Evolutionary conservation across 352 stramenopile species (phyloP), one percentile per base, ranked within the genome.

Genomic region (Globisporangium carolinianum): DNA sequence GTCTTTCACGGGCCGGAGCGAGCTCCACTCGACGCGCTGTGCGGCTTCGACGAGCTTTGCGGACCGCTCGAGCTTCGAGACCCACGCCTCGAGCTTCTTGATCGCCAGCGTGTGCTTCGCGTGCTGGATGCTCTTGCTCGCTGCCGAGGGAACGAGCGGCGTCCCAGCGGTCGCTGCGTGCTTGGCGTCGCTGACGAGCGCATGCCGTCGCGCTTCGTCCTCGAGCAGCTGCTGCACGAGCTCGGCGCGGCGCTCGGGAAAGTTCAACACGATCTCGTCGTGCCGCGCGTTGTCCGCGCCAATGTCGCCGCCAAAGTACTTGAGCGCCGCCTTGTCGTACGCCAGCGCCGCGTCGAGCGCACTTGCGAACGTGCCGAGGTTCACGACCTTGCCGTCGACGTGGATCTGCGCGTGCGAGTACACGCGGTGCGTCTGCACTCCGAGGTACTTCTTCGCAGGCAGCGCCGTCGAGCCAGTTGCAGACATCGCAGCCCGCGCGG

Each of bases 301-400:
- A 17, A 76, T 61, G 17, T 65, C 59, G 32, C 79, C 76, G 11
- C 78, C 81, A 65, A 89, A 94, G 57, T 86, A 87, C 58, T 79
- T 83, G 24, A 89, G 62, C 9, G 82, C 80, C 3, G 81, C 83
- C 57, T 87, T 89, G 59, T 94, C 83, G 51, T 94, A 94, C n/a
- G 83, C 83, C 43, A 85, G 69, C 7, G 81, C 83, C 4, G 83
- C 83, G 41, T 94, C 81, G 51, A 81, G 74, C 0, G 78, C 71
- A 9, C 68, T 89, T 2, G 79, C 53, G 57, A 89, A 94, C 47
- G 75, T 87, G 6, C 83, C 83, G 47, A 94, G 61, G 55, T 89
- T 88, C 6, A 91, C 64, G n/a, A 83, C 55, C 58, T 89, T 86
- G 43, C 78, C 77, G n/a, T 89, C 75, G 17, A 94, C 79, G 42